A percentile compares a stretch with the other conserved stretches of the same genome.
These are phyloP conservation scores for Pseudocercospora ulei DNA, from an alignment of 2,329 filamentous ascomycete species.

Conservation along the genomic window DNA sequence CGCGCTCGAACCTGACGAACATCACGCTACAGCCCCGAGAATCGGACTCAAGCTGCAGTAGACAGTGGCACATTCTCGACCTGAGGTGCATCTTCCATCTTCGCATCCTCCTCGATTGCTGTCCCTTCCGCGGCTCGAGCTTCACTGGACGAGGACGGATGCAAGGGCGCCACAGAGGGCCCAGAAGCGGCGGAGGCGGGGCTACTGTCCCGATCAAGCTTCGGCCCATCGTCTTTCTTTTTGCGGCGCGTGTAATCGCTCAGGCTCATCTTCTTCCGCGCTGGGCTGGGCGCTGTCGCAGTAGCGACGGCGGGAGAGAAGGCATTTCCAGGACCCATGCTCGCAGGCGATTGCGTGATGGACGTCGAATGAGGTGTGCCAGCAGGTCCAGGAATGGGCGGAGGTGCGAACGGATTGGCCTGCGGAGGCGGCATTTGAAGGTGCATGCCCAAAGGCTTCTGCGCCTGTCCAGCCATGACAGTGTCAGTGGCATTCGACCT, in stretches of 20 bases:
- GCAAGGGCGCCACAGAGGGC: conserved; percentile 23
- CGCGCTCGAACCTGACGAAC: conserved; percentile 19
- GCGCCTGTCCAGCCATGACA: conserved; percentile 4
- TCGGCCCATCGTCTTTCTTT: conserved; percentile 25
- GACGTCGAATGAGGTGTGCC: conserved; percentile 11
- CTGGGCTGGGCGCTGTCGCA: conserved; percentile 37
- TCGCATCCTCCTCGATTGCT: conserved; percentile 27
- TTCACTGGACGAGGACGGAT: conserved; percentile 25
- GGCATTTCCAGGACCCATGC: conserved; percentile 21
- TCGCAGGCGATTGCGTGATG: conserved; percentile 26
- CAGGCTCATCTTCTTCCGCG: conserved; percentile 45
- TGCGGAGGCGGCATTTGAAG: conserved; percentile 32
- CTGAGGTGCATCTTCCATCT: conserved; percentile 24
- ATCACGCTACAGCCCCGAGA: conserved; percentile 5
- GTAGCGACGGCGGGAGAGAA: conserved; percentile 36
- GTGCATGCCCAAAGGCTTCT: conserved; percentile 28
- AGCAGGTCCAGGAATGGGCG: conserved; percentile 21
- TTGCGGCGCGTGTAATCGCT: conserved; percentile 44
- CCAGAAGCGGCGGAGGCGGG: conserved; percentile 28
- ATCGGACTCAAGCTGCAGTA: conserved; percentile 13
- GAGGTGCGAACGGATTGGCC: conserved; percentile 25
- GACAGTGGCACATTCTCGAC: conserved; percentile 13
- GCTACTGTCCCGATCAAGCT: conserved; percentile 29
- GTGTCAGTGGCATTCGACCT: conserved; percentile 11
- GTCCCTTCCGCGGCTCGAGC: conserved; percentile 23